A percentile compares a stretch with the other conserved stretches of the same genome.
Conservation (phyloP, 345 rosid genomes). For the Schrenkiella parvula region DNA sequence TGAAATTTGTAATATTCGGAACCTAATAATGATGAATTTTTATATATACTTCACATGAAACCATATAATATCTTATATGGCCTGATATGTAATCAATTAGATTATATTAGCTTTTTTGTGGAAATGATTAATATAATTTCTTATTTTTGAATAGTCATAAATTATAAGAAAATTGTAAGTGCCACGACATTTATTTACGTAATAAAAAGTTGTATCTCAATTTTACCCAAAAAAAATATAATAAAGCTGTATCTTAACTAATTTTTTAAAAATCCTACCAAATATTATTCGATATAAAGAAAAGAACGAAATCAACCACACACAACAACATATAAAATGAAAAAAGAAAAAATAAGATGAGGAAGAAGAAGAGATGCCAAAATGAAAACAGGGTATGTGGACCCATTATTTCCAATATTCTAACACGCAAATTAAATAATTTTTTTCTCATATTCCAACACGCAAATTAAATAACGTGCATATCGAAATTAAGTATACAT, state of each 20-base stretch:
- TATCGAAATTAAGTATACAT: not conserved
- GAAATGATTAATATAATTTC: not conserved
- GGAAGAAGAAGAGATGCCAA: not conserved
- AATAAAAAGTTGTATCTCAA: no score
- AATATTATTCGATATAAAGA: conserved; percentile 4
- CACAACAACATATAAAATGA: not conserved
- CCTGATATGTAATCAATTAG: no score
- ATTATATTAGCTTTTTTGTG: no score
- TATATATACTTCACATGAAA: no score
- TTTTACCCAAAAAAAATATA: no score
- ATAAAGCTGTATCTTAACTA: no score
- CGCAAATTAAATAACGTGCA: not conserved
- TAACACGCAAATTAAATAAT: not conserved
- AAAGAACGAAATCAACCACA: not conserved
- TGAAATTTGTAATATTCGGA: not conserved
- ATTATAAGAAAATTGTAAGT: not conserved
- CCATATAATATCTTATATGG: no score
- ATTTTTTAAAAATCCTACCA: no score
- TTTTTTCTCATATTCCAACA: not conserved
- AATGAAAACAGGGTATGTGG: conserved; percentile 12
- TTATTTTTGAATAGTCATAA: not conserved
- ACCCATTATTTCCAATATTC: conserved; percentile 6
- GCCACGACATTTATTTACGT: not conserved
- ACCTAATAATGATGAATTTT: not conserved
- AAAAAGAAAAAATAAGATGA: not conserved